Percentiles rank a stretch among this genome's conserved stretches.
These are phyloP conservation scores for Brassica carinata DNA, from an alignment of 345 rosid genomes.

Conservation along the genomic window DNA sequence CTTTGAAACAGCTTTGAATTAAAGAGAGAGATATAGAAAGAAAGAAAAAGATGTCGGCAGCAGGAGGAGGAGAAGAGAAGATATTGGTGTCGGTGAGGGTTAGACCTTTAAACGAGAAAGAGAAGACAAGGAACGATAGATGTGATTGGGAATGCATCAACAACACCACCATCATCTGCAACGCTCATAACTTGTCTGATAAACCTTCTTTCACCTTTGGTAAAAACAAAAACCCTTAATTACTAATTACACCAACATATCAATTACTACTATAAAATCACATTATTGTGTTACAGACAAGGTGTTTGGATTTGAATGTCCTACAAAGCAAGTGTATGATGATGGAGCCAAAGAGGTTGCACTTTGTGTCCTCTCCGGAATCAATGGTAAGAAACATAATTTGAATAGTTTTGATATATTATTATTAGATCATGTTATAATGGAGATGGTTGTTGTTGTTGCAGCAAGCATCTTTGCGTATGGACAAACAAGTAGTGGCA, in stretches of 20 bases:
- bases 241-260: not conserved
- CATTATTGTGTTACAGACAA: conserved; percentile 46
- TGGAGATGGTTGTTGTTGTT: not conserved
- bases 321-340: conserved; percentile 59
- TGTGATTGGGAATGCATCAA: conserved; percentile 81
- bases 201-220: conserved; percentile 64
- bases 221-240: conserved; percentile 18
- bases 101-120: conserved; percentile 70
- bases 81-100: conserved; percentile 65
- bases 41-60: conserved; percentile 13
- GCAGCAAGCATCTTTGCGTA: conserved; percentile 77
- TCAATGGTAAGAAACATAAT: conserved; percentile 53
- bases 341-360: conserved; percentile 65
- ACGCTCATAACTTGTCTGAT: conserved; percentile 45
- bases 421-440: not conserved
- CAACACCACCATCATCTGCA: conserved; percentile 57
- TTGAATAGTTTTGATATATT: not conserved
- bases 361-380: conserved; percentile 63
- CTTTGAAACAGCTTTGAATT: not conserved
- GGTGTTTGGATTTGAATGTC: conserved; percentile 55
- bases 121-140: conserved; percentile 46
- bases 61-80: conserved; percentile 48
- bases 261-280: not conserved
- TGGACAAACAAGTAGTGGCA: conserved; percentile 87
- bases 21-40: not conserved